phyloP scores from a whole-genome alignment of 208 protist species.

The Phytomonas francai region DNA sequence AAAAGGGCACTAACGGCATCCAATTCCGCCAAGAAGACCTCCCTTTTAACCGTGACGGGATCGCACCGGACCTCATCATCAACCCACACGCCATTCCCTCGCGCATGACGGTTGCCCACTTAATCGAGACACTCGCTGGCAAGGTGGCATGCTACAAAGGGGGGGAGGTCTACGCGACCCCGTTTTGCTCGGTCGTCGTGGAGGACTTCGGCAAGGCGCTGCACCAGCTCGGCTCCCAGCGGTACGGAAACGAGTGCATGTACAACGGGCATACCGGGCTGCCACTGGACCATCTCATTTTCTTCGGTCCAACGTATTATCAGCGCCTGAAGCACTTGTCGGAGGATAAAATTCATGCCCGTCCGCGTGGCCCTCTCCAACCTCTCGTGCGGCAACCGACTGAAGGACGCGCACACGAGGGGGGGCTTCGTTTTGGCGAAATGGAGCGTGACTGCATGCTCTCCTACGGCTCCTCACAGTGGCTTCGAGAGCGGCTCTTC shows the following conservation, averaged over 20 bases:
- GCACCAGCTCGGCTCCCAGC: slow-evolving; percentile 92
- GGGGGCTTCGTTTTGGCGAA: slow-evolving; percentile 99
- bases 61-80: slow-evolving; percentile 99
- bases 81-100: slow-evolving; percentile 99
- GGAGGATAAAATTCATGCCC: slow-evolving; percentile 99
- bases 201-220: slow-evolving; percentile 88
- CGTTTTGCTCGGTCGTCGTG: slow-evolving; percentile 94
- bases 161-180: slow-evolving; percentile 88
- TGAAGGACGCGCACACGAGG: slow-evolving; percentile 95
- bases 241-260: slow-evolving; percentile 97
- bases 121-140: slow-evolving; percentile 92
- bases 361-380: slow-evolving; percentile 87
- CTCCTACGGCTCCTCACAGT: slow-evolving; percentile 91
- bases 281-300: slow-evolving; percentile 94
- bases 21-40: slow-evolving; percentile 98
- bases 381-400: slow-evolving; percentile 99
- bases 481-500: slow-evolving; percentile 98
- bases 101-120: slow-evolving; percentile 99
- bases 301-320: slow-evolving; percentile 99
- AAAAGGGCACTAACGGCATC: slow-evolving; percentile 99
- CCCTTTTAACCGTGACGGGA: slow-evolving; percentile 96
- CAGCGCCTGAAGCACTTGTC: slow-evolving; percentile 99
- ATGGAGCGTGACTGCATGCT: slow-evolving; percentile 99
- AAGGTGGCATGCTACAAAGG: slow-evolving; percentile 96
- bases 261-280: slow-evolving; percentile 97